phyloP scores from a whole-genome alignment of 306 rosid species.

The Quercus wislizeni region DNA sequence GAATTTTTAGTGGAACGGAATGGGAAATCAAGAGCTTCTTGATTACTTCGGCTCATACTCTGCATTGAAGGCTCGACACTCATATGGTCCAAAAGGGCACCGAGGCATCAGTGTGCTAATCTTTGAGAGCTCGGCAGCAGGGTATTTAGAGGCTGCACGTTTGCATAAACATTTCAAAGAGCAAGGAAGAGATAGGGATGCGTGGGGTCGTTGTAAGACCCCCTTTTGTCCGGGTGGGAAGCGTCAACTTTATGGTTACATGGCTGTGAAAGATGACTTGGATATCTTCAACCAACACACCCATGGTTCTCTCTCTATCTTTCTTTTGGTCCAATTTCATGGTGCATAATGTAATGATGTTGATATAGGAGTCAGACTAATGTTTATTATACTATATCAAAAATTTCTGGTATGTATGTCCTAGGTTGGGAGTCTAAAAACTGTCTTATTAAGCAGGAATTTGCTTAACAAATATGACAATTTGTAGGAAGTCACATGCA shows the following conservation, averaged over 20 bases:
- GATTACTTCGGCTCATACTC: slow-evolving; percentile 40
- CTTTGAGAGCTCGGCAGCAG: slow-evolving; percentile 37
- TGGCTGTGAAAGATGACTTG: slow-evolving; percentile 40
- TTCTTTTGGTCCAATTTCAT: background rate
- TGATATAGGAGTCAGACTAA: too few relatives aligned
- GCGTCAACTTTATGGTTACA: slow-evolving; percentile 48
- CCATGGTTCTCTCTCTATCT: slow-evolving; percentile 11
- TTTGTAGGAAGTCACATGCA: too few relatives aligned
- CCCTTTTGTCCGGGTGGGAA: slow-evolving; percentile 36
- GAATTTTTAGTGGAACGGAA: slow-evolving; percentile 47
- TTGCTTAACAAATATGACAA: too few relatives aligned
- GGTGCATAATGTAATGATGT: too few relatives aligned
- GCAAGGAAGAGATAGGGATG: slow-evolving; percentile 41
- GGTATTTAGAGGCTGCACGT: slow-evolving; percentile 40
- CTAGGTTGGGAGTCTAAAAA: too few relatives aligned
- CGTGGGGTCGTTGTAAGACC: slow-evolving; percentile 30
- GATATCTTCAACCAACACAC: slow-evolving; percentile 39
- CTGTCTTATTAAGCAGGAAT: too few relatives aligned
- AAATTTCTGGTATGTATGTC: too few relatives aligned
- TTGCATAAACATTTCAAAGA: slow-evolving; percentile 48
- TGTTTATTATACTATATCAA: too few relatives aligned
- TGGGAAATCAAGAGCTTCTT: slow-evolving; percentile 53
- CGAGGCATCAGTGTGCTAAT: slow-evolving; percentile 42
- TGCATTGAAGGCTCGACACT: slow-evolving; percentile 45
- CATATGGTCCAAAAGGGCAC: slow-evolving; percentile 53